Evolutionary conservation across 2,329 filamentous ascomycete species (phyloP).

Genomic region (Xylaria multiplex): DNA sequence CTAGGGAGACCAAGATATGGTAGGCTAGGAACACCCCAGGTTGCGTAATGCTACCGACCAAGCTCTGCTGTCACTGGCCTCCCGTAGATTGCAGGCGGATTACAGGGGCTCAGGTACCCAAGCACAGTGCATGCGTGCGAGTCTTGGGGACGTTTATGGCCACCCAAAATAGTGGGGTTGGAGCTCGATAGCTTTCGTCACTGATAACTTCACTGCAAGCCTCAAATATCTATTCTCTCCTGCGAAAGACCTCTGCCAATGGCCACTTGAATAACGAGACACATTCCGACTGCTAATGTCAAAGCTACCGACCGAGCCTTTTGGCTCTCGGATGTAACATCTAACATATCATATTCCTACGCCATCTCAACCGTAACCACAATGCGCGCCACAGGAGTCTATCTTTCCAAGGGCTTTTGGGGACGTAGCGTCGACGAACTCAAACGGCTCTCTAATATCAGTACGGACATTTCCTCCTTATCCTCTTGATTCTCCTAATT

Average conservation of each 20-base stretch:
- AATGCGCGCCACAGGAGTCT: constrained; percentile 61
- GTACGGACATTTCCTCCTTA: constrained; percentile 50
- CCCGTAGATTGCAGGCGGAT: not conserved
- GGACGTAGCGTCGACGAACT: constrained; percentile 70
- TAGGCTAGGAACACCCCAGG: constrained; percentile 18
- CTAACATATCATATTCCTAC: constrained; percentile 1
- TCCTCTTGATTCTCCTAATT: not conserved
- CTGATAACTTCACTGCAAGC: not conserved
- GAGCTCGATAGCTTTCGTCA: constrained; percentile 1
- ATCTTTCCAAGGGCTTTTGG: constrained; percentile 64
- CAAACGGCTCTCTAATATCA: constrained; percentile 64
- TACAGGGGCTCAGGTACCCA: not conserved
- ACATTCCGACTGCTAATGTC: constrained; percentile 42
- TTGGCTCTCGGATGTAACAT: constrained; percentile 45
- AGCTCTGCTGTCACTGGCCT: not conserved
- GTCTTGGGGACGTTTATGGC: too few relatives aligned
- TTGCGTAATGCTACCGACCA: constrained; percentile 26
- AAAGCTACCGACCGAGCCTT: constrained; percentile 47
- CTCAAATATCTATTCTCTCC: not conserved
- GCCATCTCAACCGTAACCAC: constrained; percentile 34
- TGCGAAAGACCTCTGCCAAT: constrained; percentile 14
- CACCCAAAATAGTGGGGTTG: not conserved
- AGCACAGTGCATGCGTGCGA: too few relatives aligned
- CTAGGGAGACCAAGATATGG: constrained; percentile 14
- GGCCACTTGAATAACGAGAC: constrained; percentile 17